Conservation (phyloP, 129 eudicot species). For the Daucus carota region DNA sequence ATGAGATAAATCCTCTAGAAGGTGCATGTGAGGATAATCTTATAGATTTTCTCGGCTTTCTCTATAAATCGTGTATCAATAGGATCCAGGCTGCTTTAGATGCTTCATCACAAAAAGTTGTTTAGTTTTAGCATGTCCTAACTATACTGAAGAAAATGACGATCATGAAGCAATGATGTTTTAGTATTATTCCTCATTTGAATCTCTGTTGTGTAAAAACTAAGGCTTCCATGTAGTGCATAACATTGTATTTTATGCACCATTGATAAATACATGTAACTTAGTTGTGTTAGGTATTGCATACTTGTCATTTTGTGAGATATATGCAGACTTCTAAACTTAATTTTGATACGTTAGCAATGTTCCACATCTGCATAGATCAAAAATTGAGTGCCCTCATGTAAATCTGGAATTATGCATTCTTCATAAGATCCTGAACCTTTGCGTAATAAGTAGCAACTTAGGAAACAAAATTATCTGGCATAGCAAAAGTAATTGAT, state of each 20-base stretch:
- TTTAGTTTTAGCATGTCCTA: not conserved
- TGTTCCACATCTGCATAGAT: too few relatives aligned
- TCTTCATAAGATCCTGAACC: not conserved
- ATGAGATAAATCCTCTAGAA: conserved; percentile 50
- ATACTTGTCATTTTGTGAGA: not conserved
- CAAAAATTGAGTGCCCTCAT: not conserved
- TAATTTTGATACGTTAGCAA: too few relatives aligned
- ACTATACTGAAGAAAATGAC: not conserved
- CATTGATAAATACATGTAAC: not conserved
- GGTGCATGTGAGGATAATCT: conserved; percentile 49
- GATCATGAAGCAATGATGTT: conserved; percentile 1
- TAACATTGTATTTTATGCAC: not conserved
- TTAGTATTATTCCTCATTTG: not conserved
- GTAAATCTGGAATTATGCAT: not conserved
- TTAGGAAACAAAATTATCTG: not conserved
- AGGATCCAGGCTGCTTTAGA: conserved; percentile 47
- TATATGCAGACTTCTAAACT: not conserved
- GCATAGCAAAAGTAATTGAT: not conserved
- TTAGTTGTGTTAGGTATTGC: conserved; percentile 7
- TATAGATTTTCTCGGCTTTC: conserved; percentile 51
- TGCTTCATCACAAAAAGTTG: conserved; percentile 15
- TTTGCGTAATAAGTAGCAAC: not conserved
- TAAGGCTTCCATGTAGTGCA: not conserved
- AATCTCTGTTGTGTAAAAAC: not conserved
- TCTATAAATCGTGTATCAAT: conserved; percentile 62